Percentiles rank a stretch among this genome's conserved stretches.
phyloP scores from a whole-genome alignment of 225 moss, liverwort and hornwort genomes.

The Sphagnum contortum region DNA sequence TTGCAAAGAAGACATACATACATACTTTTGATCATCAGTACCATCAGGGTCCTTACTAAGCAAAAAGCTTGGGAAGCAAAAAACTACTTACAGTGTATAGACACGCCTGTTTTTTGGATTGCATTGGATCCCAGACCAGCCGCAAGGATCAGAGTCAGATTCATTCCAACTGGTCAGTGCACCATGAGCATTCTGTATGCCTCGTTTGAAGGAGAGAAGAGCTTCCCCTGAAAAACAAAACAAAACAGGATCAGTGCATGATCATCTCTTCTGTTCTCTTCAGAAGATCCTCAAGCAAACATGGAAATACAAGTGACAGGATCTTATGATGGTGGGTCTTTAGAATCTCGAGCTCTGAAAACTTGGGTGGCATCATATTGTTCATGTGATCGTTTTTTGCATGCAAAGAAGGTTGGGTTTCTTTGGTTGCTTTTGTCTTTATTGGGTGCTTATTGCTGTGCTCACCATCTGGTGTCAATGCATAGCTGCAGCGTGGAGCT shows the following conservation, averaged over 20 bases:
- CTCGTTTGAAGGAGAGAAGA: slow-evolving; percentile 27
- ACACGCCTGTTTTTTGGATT: slow-evolving; percentile 27
- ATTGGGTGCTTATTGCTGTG: too few relatives aligned
- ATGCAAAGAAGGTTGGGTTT: neutral
- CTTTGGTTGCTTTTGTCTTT: too few relatives aligned
- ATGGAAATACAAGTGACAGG: slow-evolving; percentile 4
- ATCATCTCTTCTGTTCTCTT: neutral
- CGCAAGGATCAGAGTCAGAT: slow-evolving; percentile 42
- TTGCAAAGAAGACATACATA: neutral
- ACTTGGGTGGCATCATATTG: too few relatives aligned
- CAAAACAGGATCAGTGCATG: neutral
- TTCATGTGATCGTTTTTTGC: slow-evolving; percentile 1
- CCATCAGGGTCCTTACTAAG: neutral
- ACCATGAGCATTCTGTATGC: slow-evolving; percentile 27
- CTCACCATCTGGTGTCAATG: slow-evolving; percentile 48
- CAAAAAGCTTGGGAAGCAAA: neutral
- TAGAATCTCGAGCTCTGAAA: too few relatives aligned
- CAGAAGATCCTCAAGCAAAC: neutral
- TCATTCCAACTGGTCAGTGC: slow-evolving; percentile 32
- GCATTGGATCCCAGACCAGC: slow-evolving; percentile 40
- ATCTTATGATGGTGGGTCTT: neutral
- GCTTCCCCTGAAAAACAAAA: slow-evolving; percentile 21
- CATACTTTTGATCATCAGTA: neutral
- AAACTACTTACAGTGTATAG: slow-evolving; percentile 31
- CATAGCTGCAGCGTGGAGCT: slow-evolving; percentile 3